Evolutionary conservation across 2,329 filamentous ascomycete species (phyloP).

Genomic region (Aurifilum marmelostoma): DNA sequence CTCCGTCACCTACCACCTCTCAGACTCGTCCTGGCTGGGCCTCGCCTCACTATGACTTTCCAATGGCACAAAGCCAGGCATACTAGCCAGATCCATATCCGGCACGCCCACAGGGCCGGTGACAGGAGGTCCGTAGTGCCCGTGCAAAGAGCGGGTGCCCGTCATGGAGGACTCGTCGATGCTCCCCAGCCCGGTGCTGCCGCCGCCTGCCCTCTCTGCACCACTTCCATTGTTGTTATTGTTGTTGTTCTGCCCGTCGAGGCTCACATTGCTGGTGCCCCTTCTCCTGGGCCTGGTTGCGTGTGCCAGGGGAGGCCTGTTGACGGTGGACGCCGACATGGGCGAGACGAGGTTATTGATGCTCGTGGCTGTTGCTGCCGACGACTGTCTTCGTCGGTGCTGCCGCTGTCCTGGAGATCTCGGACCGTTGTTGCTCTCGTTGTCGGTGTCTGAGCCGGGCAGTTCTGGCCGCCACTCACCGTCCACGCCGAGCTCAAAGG

Average conservation of each 20-base stretch:
- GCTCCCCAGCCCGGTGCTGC: conserved; percentile 34
- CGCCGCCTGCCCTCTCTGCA: conserved; percentile 24
- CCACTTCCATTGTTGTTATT: conserved; percentile 16
- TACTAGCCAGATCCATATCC: conserved; percentile 27
- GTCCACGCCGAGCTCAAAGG: conserved; percentile 45
- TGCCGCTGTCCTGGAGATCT: conserved; percentile 12
- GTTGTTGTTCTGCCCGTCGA: conserved; percentile 17
- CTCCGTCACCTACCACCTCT: not conserved
- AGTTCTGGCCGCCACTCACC: conserved; percentile 42
- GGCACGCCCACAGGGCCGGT: conserved; percentile 33
- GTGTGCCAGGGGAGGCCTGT: conserved; percentile 13
- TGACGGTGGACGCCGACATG: conserved; percentile 11
- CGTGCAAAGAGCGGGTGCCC: conserved; percentile 42
- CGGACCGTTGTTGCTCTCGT: conserved; percentile 25
- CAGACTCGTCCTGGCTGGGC: not conserved
- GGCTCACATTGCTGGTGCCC: conserved; percentile 35
- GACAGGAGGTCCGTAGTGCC: conserved; percentile 49
- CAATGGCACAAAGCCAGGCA: conserved; percentile 22
- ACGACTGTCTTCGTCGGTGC: conserved; percentile 5
- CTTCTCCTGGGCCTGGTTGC: conserved; percentile 32
- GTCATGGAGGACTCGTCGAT: conserved; percentile 43
- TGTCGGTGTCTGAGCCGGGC: conserved; percentile 37
- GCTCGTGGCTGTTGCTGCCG: not conserved
- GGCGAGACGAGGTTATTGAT: conserved; percentile 20
- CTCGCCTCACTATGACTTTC: conserved; percentile 3